Evolutionary conservation across 345 rosid species (phyloP).

Genomic region (Lepidium didymum): DNA sequence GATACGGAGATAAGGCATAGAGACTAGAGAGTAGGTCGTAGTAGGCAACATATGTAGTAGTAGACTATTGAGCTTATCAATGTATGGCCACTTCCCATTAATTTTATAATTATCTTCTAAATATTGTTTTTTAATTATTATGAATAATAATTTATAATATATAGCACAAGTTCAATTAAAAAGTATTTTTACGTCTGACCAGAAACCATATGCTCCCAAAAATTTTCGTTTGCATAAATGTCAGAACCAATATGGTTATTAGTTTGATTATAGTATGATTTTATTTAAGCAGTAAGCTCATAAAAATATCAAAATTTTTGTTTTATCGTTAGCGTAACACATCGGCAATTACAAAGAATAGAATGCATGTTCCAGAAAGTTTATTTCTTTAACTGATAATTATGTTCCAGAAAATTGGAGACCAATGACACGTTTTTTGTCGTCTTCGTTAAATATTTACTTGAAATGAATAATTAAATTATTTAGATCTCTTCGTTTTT

Average conservation of each 20-base stretch:
- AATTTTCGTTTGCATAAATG: neutral
- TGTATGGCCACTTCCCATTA: constrained; percentile 23
- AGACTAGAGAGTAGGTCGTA: constrained; percentile 3
- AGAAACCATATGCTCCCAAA: too few relatives aligned
- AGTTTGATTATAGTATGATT: neutral
- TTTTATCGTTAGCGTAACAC: neutral
- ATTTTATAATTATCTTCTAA: neutral
- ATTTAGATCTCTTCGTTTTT: too few relatives aligned
- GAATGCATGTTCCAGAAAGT: constrained; percentile 8
- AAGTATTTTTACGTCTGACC: too few relatives aligned
- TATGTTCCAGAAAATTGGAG: neutral
- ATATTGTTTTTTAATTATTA: neutral
- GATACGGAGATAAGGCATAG: constrained; percentile 22
- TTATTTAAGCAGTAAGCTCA: neutral
- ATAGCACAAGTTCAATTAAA: too few relatives aligned
- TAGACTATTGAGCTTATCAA: constrained; percentile 21
- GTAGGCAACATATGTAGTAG: constrained; percentile 12
- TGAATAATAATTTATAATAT: too few relatives aligned
- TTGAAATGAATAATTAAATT: constrained; percentile 5
- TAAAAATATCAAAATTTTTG: neutral
- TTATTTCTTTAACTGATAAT: neutral
- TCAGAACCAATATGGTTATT: neutral
- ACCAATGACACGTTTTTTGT: constrained; percentile 15
- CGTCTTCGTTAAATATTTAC: neutral
- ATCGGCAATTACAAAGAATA: neutral